Base-by-base conservation (phyloP, 148 eudicot genomes). In the Arctostaphylos glauca region DNA sequence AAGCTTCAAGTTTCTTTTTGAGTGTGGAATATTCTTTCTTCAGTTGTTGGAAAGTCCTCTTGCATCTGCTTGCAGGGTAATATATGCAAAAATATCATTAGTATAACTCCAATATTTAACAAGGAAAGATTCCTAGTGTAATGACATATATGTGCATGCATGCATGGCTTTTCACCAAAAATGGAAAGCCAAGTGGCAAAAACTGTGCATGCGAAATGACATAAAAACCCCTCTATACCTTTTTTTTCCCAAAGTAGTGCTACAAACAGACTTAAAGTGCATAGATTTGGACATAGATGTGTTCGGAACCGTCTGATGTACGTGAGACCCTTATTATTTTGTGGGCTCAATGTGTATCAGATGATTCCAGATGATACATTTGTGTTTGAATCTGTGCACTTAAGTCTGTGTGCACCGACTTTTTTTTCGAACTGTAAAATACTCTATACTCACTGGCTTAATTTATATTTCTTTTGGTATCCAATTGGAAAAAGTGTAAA, bases 21-120 rank as follows among this genome's bases (percentile, higher is more conserved):
- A 94, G 94, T 48, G 90, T 84, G 79, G 92, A 76, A 86, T 94
- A 88, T 88, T 94, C 98, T 78, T 88, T 94, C 91, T 94, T 93
- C 83, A 94, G 44, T 72, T 94, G 94, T 80, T 91, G 94, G 87
- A 91, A 90, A 80, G 92, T 90, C 84, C 94, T 91, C 85, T 85
- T 91, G 89, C 96, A 94, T 74, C 98, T 94, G 90, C 21, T 83
- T 70, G 76, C 71, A 72, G 9, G 55, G 58, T 62, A 67, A 83
- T 66, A 73, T 41, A 83, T 50, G 48, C 50, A 47, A 13, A 77
- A 60, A 23, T 41, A 31, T 48, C 44, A 78, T 66, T 77, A n/a
- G 12, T 16, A 38, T n/a, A 21, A 21, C 49, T 77, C 31, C 59
- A 53, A 60, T 9, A 12, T 18, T 46, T 9, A 50, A 13, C 31